phyloP scores from a whole-genome alignment of 2,329 filamentous ascomycete genomes.

The Orbilia javanica region DNA sequence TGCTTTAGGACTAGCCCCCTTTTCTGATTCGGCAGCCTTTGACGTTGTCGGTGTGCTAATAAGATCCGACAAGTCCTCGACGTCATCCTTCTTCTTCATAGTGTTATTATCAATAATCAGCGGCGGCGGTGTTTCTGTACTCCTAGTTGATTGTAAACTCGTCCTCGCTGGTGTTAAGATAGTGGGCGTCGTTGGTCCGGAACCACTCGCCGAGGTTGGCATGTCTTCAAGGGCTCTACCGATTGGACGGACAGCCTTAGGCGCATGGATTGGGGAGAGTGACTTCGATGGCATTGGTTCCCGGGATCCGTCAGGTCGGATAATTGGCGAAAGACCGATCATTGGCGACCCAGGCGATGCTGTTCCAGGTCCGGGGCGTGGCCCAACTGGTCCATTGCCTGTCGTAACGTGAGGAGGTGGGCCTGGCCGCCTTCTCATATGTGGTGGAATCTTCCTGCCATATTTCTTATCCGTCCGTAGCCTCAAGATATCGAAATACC shows the following conservation, averaged over 20 bases:
- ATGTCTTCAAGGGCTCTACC: slow-evolving; percentile 54
- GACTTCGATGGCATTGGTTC: slow-evolving; percentile 54
- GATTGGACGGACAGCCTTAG: slow-evolving; percentile 49
- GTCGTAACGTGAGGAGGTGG: slow-evolving; percentile 60
- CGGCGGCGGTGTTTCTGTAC: slow-evolving; percentile 51
- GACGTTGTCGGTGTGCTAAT: slow-evolving; percentile 59
- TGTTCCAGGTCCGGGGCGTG: slow-evolving; percentile 53
- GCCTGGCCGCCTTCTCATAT: slow-evolving; percentile 68
- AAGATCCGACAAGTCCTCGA: slow-evolving; percentile 54
- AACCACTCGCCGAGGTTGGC: slow-evolving; percentile 58
- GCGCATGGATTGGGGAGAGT: slow-evolving; percentile 54
- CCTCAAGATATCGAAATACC: slow-evolving; percentile 92
- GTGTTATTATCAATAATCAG: slow-evolving; percentile 59
- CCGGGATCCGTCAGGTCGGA: slow-evolving; percentile 34
- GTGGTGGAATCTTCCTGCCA: slow-evolving; percentile 70
- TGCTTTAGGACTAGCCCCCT: slow-evolving; percentile 7
- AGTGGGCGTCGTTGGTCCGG: slow-evolving; percentile 60
- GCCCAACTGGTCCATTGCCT: slow-evolving; percentile 52
- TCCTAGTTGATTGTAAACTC: slow-evolving; percentile 64
- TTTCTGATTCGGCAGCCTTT: slow-evolving; percentile 63
- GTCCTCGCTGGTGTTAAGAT: slow-evolving; percentile 66
- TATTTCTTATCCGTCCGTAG: slow-evolving; percentile 98
- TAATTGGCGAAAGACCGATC: slow-evolving; percentile 55
- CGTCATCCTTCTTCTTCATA: slow-evolving; percentile 59
- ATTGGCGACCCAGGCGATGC: slow-evolving; percentile 53